phyloP scores from a whole-genome alignment of 1,284 basidiomycete species.

The Puccinia polysora region DNA sequence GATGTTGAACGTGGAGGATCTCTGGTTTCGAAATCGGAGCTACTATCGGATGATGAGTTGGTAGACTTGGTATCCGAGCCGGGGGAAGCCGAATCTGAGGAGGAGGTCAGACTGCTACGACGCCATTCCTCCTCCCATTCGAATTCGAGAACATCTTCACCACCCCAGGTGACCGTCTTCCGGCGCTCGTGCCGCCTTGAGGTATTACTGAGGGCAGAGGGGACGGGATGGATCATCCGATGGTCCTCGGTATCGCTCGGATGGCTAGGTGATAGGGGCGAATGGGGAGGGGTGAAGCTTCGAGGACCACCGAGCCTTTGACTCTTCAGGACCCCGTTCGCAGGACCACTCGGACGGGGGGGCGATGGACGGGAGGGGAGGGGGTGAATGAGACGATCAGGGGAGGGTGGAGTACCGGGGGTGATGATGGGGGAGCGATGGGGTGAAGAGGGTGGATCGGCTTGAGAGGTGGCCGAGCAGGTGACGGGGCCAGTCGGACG shows the following conservation, averaged over 20 bases:
- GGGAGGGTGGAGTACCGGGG: slow-evolving; percentile 6
- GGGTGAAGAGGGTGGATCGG: too few relatives aligned
- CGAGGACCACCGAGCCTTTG: slow-evolving; percentile 40
- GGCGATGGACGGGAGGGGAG: not conserved
- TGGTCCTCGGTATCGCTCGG: not conserved
- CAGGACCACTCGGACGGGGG: not conserved
- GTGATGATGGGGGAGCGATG: too few relatives aligned
- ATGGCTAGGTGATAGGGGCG: not conserved
- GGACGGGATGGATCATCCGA: not conserved
- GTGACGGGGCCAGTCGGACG: too few relatives aligned
- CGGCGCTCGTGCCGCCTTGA: slow-evolving; percentile 26
- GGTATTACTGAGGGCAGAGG: slow-evolving; percentile 23
- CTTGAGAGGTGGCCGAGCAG: too few relatives aligned
- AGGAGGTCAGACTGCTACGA: slow-evolving; percentile 17
- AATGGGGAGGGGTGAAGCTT: slow-evolving; percentile 37
- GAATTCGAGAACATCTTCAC: slow-evolving; percentile 39
- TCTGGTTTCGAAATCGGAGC: slow-evolving; percentile 10
- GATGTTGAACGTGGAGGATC: not conserved
- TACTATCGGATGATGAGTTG: slow-evolving; percentile 11
- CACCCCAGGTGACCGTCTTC: slow-evolving; percentile 42
- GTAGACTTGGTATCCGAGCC: not conserved
- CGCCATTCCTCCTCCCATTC: slow-evolving; percentile 41
- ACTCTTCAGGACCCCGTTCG: slow-evolving; percentile 33
- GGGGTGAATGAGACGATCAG: not conserved
- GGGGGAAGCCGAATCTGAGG: slow-evolving; percentile 17